Conservation (phyloP, 129 eudicot species). For the Lonicera japonica region DNA sequence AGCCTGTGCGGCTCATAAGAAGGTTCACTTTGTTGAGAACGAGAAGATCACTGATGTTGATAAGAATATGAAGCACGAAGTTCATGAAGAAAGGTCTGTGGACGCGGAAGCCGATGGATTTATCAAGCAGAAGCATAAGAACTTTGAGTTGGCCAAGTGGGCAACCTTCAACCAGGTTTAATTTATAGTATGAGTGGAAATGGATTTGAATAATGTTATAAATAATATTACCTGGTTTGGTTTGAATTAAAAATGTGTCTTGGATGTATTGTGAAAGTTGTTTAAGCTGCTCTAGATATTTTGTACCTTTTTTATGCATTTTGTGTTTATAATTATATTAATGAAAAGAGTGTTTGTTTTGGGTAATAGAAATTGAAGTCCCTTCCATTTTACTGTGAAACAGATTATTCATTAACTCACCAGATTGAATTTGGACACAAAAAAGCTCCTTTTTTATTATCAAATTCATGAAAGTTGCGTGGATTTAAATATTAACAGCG, state of each 20-base stretch:
- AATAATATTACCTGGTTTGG: background rate
- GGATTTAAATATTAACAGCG: too few species aligned
- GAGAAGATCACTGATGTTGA: conserved; percentile 6
- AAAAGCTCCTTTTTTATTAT: too few species aligned
- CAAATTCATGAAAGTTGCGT: too few species aligned
- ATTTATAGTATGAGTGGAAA: background rate
- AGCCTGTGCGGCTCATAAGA: conserved; percentile 21
- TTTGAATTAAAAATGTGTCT: too few species aligned
- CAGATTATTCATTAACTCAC: too few species aligned
- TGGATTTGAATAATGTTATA: background rate
- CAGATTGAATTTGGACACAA: too few species aligned
- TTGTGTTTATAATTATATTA: background rate
- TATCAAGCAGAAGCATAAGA: conserved; percentile 34
- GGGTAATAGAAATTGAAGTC: too few species aligned
- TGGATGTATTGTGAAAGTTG: background rate
- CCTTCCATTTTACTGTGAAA: too few species aligned
- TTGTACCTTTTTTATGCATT: background rate
- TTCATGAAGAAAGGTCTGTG: conserved; percentile 9
- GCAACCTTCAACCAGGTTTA: conserved; percentile 14
- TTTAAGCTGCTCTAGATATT: too few species aligned
- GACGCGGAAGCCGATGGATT: conserved; percentile 37
- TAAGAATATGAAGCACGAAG: background rate
- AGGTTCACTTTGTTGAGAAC: conserved; percentile 25
- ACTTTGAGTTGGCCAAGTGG: conserved; percentile 30
- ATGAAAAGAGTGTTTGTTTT: too few species aligned